These are phyloP conservation scores for Candida corydali DNA, from an alignment of 805 yeast genomes.

Conservation along the genomic window DNA sequence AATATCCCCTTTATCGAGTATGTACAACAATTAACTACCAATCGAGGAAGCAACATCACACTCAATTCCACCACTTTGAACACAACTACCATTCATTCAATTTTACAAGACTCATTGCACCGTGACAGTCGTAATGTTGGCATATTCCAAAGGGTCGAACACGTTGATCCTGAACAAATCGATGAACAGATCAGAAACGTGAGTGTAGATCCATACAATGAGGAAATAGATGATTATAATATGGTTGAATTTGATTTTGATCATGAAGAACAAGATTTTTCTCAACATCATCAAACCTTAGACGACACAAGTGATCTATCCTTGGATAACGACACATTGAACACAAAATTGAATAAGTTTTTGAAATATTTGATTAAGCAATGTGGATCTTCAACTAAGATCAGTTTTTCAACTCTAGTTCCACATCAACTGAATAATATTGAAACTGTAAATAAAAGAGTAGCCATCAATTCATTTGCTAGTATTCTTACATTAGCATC, in stretches of 20 bases:
- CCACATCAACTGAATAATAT: conserved; percentile 12
- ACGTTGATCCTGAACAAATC: not conserved
- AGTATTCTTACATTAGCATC: conserved; percentile 24
- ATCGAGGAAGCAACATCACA: not conserved
- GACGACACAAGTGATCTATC: too few relatives aligned
- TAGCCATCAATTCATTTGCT: conserved; percentile 26
- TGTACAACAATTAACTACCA: not conserved
- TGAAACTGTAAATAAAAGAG: conserved; percentile 14
- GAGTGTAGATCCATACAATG: not conserved
- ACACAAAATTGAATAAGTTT: conserved; percentile 1
- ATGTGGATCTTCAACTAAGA: not conserved
- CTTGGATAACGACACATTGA: conserved; percentile 1
- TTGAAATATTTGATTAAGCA: conserved; percentile 4
- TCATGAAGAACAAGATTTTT: not conserved
- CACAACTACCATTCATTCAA: not conserved
- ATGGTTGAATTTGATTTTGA: not conserved
- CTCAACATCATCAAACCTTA: too few relatives aligned
- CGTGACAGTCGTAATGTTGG: not conserved
- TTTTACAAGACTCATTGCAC: not conserved
- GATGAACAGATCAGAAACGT: conserved; percentile 5
- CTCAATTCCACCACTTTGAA: not conserved
- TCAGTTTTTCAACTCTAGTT: conserved; percentile 15
- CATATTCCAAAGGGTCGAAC: not conserved
- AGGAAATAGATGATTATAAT: not conserved
- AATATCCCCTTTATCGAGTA: not conserved